Evolutionary conservation across 2,329 filamentous ascomycete species (phyloP).

Genomic region (Dothiorella sarmentorum): DNA sequence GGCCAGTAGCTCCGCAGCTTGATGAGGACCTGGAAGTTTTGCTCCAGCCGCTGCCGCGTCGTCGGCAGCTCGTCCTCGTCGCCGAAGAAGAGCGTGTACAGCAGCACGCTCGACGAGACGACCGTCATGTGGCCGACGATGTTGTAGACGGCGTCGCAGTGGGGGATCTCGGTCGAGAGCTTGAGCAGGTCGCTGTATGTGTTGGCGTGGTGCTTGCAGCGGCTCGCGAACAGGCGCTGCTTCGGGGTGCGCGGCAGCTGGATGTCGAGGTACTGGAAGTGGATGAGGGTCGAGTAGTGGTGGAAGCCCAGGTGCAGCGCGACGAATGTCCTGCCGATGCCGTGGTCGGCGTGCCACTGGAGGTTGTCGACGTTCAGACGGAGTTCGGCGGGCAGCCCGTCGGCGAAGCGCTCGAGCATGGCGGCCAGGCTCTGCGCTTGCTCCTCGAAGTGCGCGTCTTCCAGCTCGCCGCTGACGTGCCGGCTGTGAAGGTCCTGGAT

Average conservation of each 20-base stretch:
- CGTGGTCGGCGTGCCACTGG: constrained; percentile 33
- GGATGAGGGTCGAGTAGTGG: constrained; percentile 47
- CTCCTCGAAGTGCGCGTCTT: constrained; percentile 5
- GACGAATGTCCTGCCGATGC: constrained; percentile 44
- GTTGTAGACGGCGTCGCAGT: constrained; percentile 43
- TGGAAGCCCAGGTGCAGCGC: constrained; percentile 48
- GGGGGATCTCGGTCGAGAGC: constrained; percentile 33
- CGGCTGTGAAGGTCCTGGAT: constrained; percentile 41
- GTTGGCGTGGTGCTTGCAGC: constrained; percentile 31
- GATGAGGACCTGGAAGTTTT: constrained; percentile 47
- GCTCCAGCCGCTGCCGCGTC: constrained; percentile 39
- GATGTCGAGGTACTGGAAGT: constrained; percentile 46
- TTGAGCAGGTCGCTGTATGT: constrained; percentile 43
- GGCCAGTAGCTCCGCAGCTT: constrained; percentile 43
- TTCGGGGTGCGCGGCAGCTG: constrained; percentile 24
- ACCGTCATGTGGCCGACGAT: constrained; percentile 48
- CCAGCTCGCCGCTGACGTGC: constrained; percentile 25
- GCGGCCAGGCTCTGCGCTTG: constrained; percentile 6
- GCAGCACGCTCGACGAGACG: constrained; percentile 46
- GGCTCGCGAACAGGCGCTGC: constrained; percentile 24
- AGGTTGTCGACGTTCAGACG: constrained; percentile 33
- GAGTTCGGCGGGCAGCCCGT: constrained; percentile 2
- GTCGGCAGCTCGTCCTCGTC: constrained; percentile 36
- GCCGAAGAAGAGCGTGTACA: constrained; percentile 46
- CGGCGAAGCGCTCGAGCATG: background rate